These are phyloP conservation scores for Monosporascus sp. DNA, from an alignment of 2,329 filamentous ascomycete species.

Conservation along the genomic window DNA sequence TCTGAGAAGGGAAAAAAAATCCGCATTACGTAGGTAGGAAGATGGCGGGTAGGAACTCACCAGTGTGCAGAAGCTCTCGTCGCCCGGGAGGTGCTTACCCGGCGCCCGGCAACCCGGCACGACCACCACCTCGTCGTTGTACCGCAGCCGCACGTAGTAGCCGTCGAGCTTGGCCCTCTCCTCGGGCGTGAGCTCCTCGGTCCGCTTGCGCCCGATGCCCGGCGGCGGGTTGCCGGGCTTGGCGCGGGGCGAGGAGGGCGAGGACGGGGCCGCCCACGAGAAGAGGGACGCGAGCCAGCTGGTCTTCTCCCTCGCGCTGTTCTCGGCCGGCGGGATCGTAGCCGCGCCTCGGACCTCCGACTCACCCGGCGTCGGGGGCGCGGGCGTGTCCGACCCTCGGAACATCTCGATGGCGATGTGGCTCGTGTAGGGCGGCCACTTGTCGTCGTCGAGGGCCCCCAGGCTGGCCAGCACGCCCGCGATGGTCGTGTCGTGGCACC, in stretches of 20 bases:
- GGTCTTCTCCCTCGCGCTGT: conserved; percentile 3
- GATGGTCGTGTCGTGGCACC: conserved; percentile 91
- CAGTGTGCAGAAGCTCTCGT: conserved; percentile 86
- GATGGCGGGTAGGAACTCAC: conserved; percentile 37
- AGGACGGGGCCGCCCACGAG: conserved; percentile 11
- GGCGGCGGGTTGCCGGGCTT: conserved; percentile 27
- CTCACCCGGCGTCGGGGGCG: conserved; percentile 5
- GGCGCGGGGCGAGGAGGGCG: conserved; percentile 6
- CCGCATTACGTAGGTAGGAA: neutral
- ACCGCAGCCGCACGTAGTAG: conserved; percentile 85
- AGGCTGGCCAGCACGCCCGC: conserved; percentile 72
- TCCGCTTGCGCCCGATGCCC: conserved; percentile 56
- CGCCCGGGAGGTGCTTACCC: conserved; percentile 80
- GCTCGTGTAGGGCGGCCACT: conserved; percentile 91
- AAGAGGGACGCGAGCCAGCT: conserved; percentile 30
- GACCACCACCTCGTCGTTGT: conserved; percentile 78
- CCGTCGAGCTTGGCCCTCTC: conserved; percentile 60
- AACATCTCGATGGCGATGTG: conserved; percentile 91
- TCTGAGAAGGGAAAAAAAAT: too few species aligned
- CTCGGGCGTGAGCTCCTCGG: conserved; percentile 45
- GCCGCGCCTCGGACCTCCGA: neutral
- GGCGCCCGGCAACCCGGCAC: conserved; percentile 73
- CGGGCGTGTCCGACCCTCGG: conserved; percentile 38
- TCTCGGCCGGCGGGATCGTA: conserved; percentile 9
- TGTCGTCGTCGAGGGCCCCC: conserved; percentile 66